These are phyloP conservation scores for Botrytis sinoallii DNA, from an alignment of 2,329 filamentous ascomycete species.

Conservation along the genomic window DNA sequence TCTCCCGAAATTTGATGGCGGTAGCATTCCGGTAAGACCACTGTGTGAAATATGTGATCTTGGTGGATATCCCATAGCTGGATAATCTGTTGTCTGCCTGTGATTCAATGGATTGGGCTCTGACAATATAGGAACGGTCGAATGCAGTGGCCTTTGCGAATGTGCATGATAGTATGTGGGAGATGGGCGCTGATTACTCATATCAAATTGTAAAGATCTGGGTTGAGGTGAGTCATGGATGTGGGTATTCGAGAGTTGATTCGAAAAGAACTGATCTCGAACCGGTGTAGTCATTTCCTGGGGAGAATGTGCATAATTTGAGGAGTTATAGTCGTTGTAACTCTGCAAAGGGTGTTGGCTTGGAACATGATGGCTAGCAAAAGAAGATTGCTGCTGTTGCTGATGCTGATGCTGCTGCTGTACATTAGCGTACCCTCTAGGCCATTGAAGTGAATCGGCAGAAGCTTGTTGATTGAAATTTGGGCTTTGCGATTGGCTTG, in stretches of 20 bases:
- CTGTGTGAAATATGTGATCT: constrained; percentile 1
- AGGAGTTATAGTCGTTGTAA: constrained; percentile 17
- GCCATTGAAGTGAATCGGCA: constrained; percentile 4
- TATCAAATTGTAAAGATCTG: constrained; percentile 13
- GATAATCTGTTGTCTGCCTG: constrained; percentile 4
- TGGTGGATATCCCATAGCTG: neutral
- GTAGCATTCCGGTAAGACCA: neutral
- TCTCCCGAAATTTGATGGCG: constrained; percentile 2
- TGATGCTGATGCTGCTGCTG: constrained; percentile 4
- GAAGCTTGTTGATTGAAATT: constrained; percentile 5
- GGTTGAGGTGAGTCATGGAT: constrained; percentile 14
- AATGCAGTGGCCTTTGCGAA: constrained; percentile 8
- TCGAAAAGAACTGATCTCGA: constrained; percentile 18
- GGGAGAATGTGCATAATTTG: constrained; percentile 19
- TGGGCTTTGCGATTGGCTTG: constrained; percentile 9
- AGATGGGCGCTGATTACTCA: constrained; percentile 9
- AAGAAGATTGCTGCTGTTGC: constrained; percentile 11
- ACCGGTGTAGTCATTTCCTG: constrained; percentile 15
- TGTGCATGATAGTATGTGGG: constrained; percentile 11
- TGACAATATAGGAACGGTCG: neutral
- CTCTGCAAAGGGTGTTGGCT: constrained; percentile 8
- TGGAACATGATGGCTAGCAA: constrained; percentile 9
- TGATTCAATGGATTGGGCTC: constrained; percentile 8
- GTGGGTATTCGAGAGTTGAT: constrained; percentile 14
- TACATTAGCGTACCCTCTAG: neutral